A percentile compares a stretch with the other conserved stretches of the same genome.
Conservation (phyloP, 129 eudicot species). For the Artemisia annua region DNA sequence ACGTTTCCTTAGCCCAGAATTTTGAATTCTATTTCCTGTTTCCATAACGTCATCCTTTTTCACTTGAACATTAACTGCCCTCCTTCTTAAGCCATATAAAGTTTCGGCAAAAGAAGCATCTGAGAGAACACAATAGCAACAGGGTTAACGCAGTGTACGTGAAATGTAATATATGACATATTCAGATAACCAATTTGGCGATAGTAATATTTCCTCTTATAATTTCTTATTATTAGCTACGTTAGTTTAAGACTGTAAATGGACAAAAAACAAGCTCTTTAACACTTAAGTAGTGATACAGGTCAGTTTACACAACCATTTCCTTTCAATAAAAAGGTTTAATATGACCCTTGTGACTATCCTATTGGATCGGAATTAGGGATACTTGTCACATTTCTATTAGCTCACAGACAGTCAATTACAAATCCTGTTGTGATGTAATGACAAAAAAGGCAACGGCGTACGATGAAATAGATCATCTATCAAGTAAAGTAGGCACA, state of each 20-base stretch:
- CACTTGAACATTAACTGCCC: slow-evolving; percentile 59
- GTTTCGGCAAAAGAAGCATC: slow-evolving; percentile 99
- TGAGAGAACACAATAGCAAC: slow-evolving; percentile 39
- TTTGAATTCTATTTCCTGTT: slow-evolving; percentile 48
- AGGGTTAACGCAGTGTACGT: neutral
- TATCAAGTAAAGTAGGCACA: too few relatives aligned
- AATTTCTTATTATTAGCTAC: neutral
- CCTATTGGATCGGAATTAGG: too few relatives aligned
- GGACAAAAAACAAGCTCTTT: too few relatives aligned
- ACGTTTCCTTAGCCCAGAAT: slow-evolving; percentile 65
- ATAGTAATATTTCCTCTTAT: slow-evolving; percentile 1
- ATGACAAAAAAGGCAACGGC: too few relatives aligned
- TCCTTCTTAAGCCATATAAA: slow-evolving; percentile 88
- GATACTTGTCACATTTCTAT: too few relatives aligned
- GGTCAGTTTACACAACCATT: too few relatives aligned
- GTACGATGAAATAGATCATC: too few relatives aligned
- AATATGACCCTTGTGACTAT: too few relatives aligned
- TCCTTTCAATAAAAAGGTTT: too few relatives aligned
- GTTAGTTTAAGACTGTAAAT: neutral
- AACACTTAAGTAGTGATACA: too few relatives aligned
- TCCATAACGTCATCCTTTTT: slow-evolving; percentile 40
- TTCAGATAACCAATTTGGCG: neutral
- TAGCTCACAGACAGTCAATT: too few relatives aligned
- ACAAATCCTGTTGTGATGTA: too few relatives aligned
- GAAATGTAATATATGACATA: neutral